Conservation (phyloP, 768 basidiomycete species). For the Leucosporidium creatinivorum region DNA sequence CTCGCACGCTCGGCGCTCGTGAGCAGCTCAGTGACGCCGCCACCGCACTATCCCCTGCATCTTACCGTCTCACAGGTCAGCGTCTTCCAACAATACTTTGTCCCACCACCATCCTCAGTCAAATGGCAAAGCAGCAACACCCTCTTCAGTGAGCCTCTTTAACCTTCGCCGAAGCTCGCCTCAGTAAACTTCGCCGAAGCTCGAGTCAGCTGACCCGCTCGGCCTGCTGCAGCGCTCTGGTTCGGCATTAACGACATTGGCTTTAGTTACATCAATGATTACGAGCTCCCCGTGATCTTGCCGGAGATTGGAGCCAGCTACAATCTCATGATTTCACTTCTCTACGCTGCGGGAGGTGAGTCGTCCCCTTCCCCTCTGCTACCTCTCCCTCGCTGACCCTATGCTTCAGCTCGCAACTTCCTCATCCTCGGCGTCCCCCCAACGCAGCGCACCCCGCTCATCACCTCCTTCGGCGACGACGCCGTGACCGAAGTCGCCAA, state of each 20-base stretch:
- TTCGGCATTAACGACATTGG: slow-evolving; percentile 29
- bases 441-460: slow-evolving; percentile 2
- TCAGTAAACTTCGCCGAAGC: background rate
- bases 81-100: background rate
- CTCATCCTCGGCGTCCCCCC: slow-evolving; percentile 19
- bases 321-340: background rate
- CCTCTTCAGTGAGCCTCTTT: slow-evolving; percentile 11
- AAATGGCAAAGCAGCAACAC: background rate
- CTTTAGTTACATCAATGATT: background rate
- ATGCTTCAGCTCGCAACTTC: slow-evolving; percentile 16
- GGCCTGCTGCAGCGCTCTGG: slow-evolving; percentile 3
- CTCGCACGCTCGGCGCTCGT: no score
- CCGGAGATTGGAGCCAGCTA: background rate
- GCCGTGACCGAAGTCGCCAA: background rate
- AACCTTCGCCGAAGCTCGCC: background rate
- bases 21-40: no score
- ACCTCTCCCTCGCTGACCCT: background rate
- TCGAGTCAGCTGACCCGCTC: background rate
- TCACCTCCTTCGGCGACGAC: background rate
- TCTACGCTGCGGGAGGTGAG: slow-evolving; percentile 8
- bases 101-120: background rate
- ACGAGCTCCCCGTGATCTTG: background rate
- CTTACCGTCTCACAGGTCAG: background rate
- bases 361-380: background rate
- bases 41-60: no score